phyloP scores from a whole-genome alignment of 352 stramenopile genomes.

The Globisporangium cederbergense region DNA sequence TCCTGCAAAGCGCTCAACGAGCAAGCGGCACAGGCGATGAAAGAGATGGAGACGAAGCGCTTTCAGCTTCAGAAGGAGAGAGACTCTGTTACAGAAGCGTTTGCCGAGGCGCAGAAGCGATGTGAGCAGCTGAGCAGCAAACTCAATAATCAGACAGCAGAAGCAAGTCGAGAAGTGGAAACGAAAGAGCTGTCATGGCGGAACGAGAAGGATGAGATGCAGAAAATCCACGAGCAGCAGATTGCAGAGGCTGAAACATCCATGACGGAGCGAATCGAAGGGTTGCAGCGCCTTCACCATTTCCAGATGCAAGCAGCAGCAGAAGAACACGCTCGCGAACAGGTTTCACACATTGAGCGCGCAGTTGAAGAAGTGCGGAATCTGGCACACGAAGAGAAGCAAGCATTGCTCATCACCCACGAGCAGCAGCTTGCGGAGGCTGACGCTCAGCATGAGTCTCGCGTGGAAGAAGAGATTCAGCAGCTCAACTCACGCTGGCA shows the following conservation, averaged over 20 bases:
- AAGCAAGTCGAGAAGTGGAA: neutral
- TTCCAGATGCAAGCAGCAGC: neutral
- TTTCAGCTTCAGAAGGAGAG: neutral
- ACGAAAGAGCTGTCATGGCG: neutral
- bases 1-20: constrained; percentile 22
- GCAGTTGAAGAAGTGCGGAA: constrained; percentile 5
- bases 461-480: constrained; percentile 30
- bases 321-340: neutral
- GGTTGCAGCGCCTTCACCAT: neutral
- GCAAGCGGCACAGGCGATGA: neutral
- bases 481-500: constrained; percentile 31
- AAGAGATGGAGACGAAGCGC: constrained; percentile 1
- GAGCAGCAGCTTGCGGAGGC: constrained; percentile 2
- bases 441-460: constrained; percentile 15
- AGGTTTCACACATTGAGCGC: neutral
- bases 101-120: constrained; percentile 6
- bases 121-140: constrained; percentile 6
- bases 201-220: constrained; percentile 9
- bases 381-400: neutral
- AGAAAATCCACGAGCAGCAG: neutral
- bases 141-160: neutral
- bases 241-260: constrained; percentile 3
- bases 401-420: neutral
- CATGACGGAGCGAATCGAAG: neutral
- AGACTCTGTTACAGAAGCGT: neutral